These are phyloP conservation scores for Elaphomyces granulatus DNA, from an alignment of 495 filamentous ascomycete species.

Conservation along the genomic window DNA sequence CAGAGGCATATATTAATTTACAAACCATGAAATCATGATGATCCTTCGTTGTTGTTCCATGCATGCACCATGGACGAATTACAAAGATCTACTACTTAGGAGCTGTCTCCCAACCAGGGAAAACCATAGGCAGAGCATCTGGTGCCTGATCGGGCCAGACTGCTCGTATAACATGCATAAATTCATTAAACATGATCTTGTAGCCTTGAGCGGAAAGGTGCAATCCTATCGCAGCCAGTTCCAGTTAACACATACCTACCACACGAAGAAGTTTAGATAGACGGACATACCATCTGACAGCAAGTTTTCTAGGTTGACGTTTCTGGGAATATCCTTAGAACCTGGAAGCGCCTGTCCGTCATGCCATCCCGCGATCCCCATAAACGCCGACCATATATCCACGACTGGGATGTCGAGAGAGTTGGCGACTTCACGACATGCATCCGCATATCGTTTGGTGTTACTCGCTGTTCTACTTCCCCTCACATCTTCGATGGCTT, in stretches of 20 bases:
- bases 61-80: too few relatives aligned
- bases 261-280: neutral
- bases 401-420: conserved; percentile 50
- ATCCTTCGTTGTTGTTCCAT: too few relatives aligned
- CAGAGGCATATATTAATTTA: too few relatives aligned
- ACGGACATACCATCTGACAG: conserved; percentile 44
- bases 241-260: conserved; percentile 4
- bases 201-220: conserved; percentile 52
- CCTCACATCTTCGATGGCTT: conserved; percentile 35
- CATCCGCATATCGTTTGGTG: conserved; percentile 59
- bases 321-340: conserved; percentile 34
- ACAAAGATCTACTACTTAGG: too few relatives aligned
- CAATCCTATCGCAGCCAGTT: conserved; percentile 30
- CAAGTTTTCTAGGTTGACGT: conserved; percentile 33
- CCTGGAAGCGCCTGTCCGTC: conserved; percentile 38
- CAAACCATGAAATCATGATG: too few relatives aligned
- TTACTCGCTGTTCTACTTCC: conserved; percentile 45
- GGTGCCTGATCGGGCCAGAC: conserved; percentile 48
- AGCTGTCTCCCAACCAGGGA: conserved; percentile 38
- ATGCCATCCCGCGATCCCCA: conserved; percentile 50
- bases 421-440: conserved; percentile 47
- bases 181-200: conserved; percentile 39
- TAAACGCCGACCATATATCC: conserved; percentile 61
- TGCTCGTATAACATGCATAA: conserved; percentile 37
- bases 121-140: conserved; percentile 34